These are phyloP conservation scores for Vitis rotundifolia DNA, from an alignment of 164 flowering plant species.

Conservation along the genomic window DNA sequence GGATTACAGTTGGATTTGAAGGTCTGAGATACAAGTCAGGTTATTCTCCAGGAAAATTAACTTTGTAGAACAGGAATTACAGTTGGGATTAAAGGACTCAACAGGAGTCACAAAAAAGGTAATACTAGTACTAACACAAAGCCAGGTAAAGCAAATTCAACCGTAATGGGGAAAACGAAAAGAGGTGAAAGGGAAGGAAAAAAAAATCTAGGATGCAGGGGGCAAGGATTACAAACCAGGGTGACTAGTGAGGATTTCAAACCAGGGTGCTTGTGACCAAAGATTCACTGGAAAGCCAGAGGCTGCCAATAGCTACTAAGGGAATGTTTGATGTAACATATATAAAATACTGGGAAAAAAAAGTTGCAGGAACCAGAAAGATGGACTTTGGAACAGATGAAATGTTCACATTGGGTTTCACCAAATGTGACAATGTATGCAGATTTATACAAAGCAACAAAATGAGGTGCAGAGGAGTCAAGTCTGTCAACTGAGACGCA, in stretches of 20 bases:
- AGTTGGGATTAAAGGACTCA: not conserved
- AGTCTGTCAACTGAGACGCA: constrained; percentile 43
- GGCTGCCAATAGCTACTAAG: constrained; percentile 1
- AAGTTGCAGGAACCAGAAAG: constrained; percentile 6
- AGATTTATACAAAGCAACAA: constrained; percentile 53
- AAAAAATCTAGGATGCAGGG: not conserved
- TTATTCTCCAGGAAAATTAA: not conserved
- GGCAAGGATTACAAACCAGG: no score
- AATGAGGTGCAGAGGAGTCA: constrained; percentile 37
- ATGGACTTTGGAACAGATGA: constrained; percentile 27
- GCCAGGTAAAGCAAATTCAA: not conserved
- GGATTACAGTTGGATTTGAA: not conserved
- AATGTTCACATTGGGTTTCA: constrained; percentile 43
- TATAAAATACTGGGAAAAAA: constrained; percentile 1
- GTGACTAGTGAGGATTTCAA: not conserved
- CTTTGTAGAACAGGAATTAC: not conserved
- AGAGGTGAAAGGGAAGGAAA: not conserved
- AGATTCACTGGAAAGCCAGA: constrained; percentile 5
- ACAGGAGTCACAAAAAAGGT: not conserved
- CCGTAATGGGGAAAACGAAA: not conserved
- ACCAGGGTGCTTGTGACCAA: not conserved
- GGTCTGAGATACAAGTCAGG: not conserved
- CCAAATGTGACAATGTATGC: constrained; percentile 46
- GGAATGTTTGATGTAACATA: constrained; percentile 2
- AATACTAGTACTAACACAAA: not conserved